Conservation (phyloP, 768 basidiomycete genomes). For the Naematelia encephala region DNA sequence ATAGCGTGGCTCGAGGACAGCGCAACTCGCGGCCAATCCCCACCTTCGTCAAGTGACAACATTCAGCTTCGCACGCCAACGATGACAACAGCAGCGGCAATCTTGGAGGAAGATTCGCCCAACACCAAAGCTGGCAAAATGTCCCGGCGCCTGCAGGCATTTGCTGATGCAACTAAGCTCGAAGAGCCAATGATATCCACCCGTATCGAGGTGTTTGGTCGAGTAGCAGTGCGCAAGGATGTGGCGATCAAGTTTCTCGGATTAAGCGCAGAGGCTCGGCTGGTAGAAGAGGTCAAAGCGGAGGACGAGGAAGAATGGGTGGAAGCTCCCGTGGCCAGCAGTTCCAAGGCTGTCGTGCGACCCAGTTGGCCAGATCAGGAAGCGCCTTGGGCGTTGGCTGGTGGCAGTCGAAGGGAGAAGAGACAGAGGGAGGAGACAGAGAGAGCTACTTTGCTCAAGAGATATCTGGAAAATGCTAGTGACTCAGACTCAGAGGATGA, state of each 20-base stretch:
- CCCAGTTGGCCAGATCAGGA: conserved; percentile 40
- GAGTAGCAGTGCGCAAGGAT: conserved; percentile 40
- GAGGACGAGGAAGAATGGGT: conserved; percentile 35
- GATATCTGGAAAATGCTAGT: conserved; percentile 36
- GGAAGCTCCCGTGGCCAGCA: conserved; percentile 20
- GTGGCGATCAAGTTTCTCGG: conserved; percentile 39
- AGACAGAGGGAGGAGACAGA: conserved; percentile 25
- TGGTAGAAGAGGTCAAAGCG: conserved; percentile 28
- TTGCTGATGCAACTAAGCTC: conserved; percentile 15
- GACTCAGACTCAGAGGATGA: conserved; percentile 40
- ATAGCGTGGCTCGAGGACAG: conserved; percentile 37
- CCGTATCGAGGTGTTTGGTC: conserved; percentile 32
- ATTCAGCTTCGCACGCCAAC: conserved; percentile 24
- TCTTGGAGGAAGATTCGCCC: conserved; percentile 21
- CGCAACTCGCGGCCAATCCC: conserved; percentile 7
- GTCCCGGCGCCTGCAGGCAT: conserved; percentile 25
- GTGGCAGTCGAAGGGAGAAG: conserved; percentile 24
- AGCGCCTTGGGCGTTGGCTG: conserved; percentile 38
- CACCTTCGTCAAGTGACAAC: conserved; percentile 22
- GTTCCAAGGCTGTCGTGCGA: conserved; percentile 18
- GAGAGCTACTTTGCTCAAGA: conserved; percentile 22
- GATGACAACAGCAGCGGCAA: background rate
- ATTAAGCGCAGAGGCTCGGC: conserved; percentile 12
- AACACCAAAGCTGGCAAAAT: conserved; percentile 20
- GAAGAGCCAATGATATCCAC: conserved; percentile 37